These are phyloP conservation scores for Ziziphus jujuba DNA, from an alignment of 306 rosid genomes.

Conservation along the genomic window DNA sequence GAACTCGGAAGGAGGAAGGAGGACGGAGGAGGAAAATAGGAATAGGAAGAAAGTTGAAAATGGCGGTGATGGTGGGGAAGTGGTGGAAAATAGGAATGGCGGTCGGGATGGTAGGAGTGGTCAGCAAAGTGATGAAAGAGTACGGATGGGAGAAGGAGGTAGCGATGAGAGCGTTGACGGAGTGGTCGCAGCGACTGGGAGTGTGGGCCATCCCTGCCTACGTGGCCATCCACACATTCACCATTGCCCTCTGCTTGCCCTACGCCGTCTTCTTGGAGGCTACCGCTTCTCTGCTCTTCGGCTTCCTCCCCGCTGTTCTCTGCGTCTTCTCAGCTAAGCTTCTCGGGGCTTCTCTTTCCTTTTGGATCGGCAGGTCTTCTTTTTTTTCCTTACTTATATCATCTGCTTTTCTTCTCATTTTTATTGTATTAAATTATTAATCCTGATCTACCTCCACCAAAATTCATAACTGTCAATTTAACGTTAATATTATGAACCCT, in stretches of 20 bases:
- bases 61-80: slow-evolving; percentile 10
- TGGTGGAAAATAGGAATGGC: slow-evolving; percentile 54
- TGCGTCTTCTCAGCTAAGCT: slow-evolving; percentile 89
- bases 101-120: slow-evolving; percentile 32
- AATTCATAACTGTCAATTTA: too few species aligned
- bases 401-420: background rate
- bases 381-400: background rate
- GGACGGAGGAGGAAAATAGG: too few species aligned
- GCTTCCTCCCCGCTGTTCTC: slow-evolving; percentile 65
- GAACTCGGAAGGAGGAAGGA: too few species aligned
- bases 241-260: slow-evolving; percentile 81
- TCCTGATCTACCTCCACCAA: too few species aligned
- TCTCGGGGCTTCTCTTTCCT: slow-evolving; percentile 87
- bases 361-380: slow-evolving; percentile 75
- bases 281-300: slow-evolving; percentile 77
- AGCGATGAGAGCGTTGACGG: slow-evolving; percentile 29
- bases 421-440: background rate
- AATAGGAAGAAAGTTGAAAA: too few species aligned
- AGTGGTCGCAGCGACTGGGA: slow-evolving; percentile 65
- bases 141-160: slow-evolving; percentile 60
- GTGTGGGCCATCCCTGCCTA: slow-evolving; percentile 86
- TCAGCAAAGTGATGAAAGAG: slow-evolving; percentile 26
- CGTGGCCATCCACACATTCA: slow-evolving; percentile 64
- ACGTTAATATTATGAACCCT: too few species aligned
- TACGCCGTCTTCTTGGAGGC: slow-evolving; percentile 84